phyloP scores from a whole-genome alignment of 2,329 filamentous ascomycete species.

The Monilinia polystroma region DNA sequence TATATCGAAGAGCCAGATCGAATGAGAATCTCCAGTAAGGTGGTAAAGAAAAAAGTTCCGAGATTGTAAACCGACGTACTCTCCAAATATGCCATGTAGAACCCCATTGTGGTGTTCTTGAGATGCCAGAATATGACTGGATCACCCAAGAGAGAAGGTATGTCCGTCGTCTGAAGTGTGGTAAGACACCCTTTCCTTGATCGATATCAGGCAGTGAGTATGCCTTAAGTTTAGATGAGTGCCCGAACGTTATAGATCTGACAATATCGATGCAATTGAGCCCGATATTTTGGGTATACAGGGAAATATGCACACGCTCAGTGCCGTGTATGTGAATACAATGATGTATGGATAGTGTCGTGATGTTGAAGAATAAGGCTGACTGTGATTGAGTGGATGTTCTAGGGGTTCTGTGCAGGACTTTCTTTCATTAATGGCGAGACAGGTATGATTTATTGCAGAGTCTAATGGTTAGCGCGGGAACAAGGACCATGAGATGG shows the following conservation, averaged over 20 bases:
- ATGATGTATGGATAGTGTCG: constrained; percentile 39
- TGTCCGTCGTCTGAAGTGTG: constrained; percentile 34
- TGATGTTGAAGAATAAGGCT: constrained; percentile 41
- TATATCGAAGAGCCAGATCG: constrained; percentile 26
- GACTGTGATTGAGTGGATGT: constrained; percentile 38
- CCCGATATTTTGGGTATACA: constrained; percentile 50
- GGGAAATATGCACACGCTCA: constrained; percentile 41
- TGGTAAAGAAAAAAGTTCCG: constrained; percentile 27
- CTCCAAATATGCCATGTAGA: constrained; percentile 55
- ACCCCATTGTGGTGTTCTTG: constrained; percentile 53
- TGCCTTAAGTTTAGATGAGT: constrained; percentile 28
- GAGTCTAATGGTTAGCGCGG: constrained; percentile 39
- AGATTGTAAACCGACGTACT: constrained; percentile 38
- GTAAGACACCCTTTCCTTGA: constrained; percentile 31
- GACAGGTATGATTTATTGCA: constrained; percentile 66
- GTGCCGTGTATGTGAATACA: constrained; percentile 37
- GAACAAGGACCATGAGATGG: constrained; percentile 39
- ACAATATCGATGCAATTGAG: constrained; percentile 51
- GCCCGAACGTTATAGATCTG: constrained; percentile 31
- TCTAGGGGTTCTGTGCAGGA: constrained; percentile 40
- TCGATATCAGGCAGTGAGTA: constrained; percentile 32
- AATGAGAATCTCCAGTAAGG: constrained; percentile 33
- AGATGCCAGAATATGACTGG: constrained; percentile 28
- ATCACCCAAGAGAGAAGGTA: constrained; percentile 31
- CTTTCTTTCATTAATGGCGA: constrained; percentile 53